A percentile compares a stretch with the other conserved stretches of the same genome.
These are phyloP conservation scores for Esteya vermicola DNA, from an alignment of 2,329 filamentous ascomycete genomes.

Conservation along the genomic window DNA sequence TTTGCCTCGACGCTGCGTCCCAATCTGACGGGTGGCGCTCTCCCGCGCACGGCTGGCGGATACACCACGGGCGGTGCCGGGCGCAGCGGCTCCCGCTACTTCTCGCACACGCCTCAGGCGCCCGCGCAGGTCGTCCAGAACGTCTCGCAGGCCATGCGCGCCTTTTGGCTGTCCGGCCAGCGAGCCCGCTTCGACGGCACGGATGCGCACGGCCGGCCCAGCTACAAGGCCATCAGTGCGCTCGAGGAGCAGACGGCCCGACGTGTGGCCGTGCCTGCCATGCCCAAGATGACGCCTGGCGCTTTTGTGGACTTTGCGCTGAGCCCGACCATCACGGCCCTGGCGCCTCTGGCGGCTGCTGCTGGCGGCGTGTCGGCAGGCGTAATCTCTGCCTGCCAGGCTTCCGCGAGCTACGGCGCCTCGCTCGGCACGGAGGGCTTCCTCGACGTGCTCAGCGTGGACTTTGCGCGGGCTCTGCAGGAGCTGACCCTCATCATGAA, in stretches of 20 bases:
- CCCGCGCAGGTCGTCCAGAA: constrained; percentile 88
- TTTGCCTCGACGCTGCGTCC: constrained; percentile 83
- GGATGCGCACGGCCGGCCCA: constrained; percentile 58
- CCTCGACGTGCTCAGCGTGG: constrained; percentile 68
- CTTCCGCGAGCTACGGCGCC: no score
- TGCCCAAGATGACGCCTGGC: constrained; percentile 30
- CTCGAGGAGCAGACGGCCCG: constrained; percentile 59
- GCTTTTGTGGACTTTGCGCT: constrained; percentile 81
- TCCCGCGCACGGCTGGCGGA: constrained; percentile 78
- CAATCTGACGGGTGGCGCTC: constrained; percentile 76
- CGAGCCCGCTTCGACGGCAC: constrained; percentile 77
- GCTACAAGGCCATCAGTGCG: constrained; percentile 62
- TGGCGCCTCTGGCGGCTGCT: constrained; percentile 48
- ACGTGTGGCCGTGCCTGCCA: constrained; percentile 40
- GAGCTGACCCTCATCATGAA: constrained; percentile 67
- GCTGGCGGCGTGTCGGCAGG: not conserved
- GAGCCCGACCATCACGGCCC: constrained; percentile 77
- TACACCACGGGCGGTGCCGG: constrained; percentile 61
- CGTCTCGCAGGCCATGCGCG: constrained; percentile 83
- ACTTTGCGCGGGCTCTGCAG: constrained; percentile 77
- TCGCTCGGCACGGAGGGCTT: constrained; percentile 72
- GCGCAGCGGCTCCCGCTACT: constrained; percentile 65
- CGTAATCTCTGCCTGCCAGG: no score
- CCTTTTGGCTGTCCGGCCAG: constrained; percentile 83
- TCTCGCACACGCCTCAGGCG: constrained; percentile 73